Conservation (phyloP, 2,329 filamentous ascomycete genomes). For the Hypoxylon sp. region DNA sequence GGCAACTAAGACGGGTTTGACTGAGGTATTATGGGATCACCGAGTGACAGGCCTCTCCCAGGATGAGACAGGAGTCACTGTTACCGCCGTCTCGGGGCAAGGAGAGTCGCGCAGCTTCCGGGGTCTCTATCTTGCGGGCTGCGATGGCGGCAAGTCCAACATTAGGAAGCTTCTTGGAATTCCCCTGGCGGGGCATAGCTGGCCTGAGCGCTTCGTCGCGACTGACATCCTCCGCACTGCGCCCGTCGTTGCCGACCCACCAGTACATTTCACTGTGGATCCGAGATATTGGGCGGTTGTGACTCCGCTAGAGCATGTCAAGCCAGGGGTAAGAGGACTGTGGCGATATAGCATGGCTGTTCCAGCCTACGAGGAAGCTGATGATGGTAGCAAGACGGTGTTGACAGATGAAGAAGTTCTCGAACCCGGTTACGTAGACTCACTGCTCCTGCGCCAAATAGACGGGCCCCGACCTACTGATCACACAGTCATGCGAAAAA, state of each 20-base stretch:
- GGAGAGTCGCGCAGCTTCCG: constrained; percentile 6
- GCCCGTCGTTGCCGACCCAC: constrained; percentile 18
- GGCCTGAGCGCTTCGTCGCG: constrained; percentile 31
- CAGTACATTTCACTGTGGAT: constrained; percentile 32
- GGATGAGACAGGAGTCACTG: constrained; percentile 18
- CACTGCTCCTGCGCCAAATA: constrained; percentile 27
- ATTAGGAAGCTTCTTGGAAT: constrained; percentile 31
- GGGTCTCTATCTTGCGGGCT: constrained; percentile 27
- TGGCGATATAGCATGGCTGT: constrained; percentile 33
- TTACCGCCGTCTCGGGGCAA: constrained; percentile 6
- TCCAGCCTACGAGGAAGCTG: constrained; percentile 21
- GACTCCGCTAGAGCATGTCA: constrained; percentile 29
- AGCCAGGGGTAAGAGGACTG: constrained; percentile 16
- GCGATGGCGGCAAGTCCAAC: constrained; percentile 28
- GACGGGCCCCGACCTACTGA: constrained; percentile 28
- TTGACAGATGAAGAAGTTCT: constrained; percentile 28
- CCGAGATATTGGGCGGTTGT: constrained; percentile 25
- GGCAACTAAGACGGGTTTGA: constrained; percentile 18
- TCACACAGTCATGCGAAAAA: constrained; percentile 27
- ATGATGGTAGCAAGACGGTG: constrained; percentile 4
- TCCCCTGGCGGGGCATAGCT: constrained; percentile 26
- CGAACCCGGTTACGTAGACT: constrained; percentile 27
- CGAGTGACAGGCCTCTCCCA: constrained; percentile 23
- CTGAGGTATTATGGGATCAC: constrained; percentile 26
- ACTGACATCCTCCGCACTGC: constrained; percentile 27